Percentiles rank a stretch among this genome's conserved stretches.
These are phyloP conservation scores for Wickerhamomyces bovis DNA, from an alignment of 805 yeast species.

Conservation along the genomic window DNA sequence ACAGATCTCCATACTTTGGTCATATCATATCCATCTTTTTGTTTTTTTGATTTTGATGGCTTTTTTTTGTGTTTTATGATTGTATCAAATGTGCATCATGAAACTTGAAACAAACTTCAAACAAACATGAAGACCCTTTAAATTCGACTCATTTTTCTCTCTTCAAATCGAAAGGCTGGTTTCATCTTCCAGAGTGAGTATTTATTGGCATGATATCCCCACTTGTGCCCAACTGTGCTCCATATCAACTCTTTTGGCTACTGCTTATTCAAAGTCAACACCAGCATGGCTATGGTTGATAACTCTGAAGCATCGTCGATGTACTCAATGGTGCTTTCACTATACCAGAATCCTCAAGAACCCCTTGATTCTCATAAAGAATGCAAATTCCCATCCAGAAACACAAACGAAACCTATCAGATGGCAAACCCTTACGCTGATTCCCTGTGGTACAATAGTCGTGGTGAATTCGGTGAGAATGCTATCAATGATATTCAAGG, in stretches of 20 bases:
- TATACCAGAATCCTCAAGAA: not conserved
- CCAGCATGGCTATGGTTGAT: not conserved
- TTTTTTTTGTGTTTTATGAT: not conserved
- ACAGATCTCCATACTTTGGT: no score
- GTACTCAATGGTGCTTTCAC: not conserved
- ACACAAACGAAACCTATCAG: constrained; percentile 13
- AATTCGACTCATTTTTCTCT: not conserved
- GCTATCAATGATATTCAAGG: constrained; percentile 28
- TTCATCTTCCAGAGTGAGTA: not conserved
- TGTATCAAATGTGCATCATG: constrained; percentile 3
- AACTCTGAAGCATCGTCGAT: not conserved
- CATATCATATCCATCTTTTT: no score
- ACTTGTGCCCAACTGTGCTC: not conserved
- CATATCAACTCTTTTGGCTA: not conserved
- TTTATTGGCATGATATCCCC: no score
- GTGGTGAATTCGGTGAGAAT: constrained; percentile 27
- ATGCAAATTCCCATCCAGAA: constrained; percentile 1
- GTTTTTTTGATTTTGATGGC: no score
- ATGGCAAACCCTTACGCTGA: constrained; percentile 35
- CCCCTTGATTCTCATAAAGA: not conserved
- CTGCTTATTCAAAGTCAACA: not conserved
- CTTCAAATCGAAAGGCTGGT: not conserved
- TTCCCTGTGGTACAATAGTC: constrained; percentile 36
- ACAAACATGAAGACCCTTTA: not conserved
- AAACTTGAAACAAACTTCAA: constrained; percentile 4